Conservation (phyloP, 139 green algal genomes). For the Chlorella sp. region DNA sequence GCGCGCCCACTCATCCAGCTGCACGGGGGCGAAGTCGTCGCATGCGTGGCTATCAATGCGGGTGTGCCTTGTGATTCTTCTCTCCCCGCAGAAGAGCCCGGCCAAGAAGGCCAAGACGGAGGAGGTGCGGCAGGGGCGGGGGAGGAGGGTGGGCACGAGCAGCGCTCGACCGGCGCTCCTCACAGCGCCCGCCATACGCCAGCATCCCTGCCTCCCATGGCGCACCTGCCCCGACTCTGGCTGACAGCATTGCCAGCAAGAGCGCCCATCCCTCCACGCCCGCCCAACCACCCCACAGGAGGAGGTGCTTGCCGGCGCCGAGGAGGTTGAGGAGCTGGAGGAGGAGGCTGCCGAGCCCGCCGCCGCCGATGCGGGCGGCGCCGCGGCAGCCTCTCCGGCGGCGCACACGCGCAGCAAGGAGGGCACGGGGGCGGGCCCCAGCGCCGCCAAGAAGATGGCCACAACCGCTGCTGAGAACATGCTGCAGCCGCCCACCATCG, state of each 20-base stretch:
- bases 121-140: not conserved
- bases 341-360: not conserved
- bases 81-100: not conserved
- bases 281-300: too few relatives aligned
- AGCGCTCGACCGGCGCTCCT: too few relatives aligned
- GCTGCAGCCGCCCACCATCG: slow-evolving; percentile 28
- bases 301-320: not conserved
- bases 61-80: too few relatives aligned
- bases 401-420: slow-evolving; percentile 20
- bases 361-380: not conserved
- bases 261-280: too few relatives aligned
- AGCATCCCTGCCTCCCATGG: too few relatives aligned
- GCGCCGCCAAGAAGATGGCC: slow-evolving; percentile 8
- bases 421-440: not conserved
- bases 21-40: too few relatives aligned
- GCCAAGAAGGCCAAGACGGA: slow-evolving; percentile 33
- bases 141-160: not conserved
- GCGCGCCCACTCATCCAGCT: not conserved
- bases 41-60: too few relatives aligned
- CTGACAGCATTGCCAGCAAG: too few relatives aligned
- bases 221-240: too few relatives aligned
- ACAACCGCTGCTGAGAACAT: not conserved
- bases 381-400: not conserved
- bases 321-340: not conserved
- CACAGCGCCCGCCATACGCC: too few relatives aligned